phyloP scores from a whole-genome alignment of 2,329 filamentous ascomycete species.

The Apiospora rasikravindrae region DNA sequence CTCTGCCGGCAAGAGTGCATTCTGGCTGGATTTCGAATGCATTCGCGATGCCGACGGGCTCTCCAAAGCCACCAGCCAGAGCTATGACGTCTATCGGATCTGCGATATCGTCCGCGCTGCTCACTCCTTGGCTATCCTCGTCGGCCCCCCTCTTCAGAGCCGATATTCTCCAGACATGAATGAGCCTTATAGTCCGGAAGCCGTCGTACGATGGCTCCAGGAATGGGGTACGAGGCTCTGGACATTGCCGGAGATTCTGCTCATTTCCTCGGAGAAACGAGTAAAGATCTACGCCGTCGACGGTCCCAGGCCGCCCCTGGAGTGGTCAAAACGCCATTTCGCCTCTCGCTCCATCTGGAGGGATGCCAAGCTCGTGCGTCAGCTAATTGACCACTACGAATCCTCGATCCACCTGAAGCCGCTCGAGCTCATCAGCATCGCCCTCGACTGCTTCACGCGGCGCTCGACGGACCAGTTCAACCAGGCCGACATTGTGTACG shows the following conservation, averaged over 20 bases:
- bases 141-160: constrained; percentile 39
- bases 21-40: constrained; percentile 50
- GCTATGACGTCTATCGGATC: constrained; percentile 46
- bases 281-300: background rate
- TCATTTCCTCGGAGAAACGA: background rate
- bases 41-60: constrained; percentile 41
- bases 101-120: constrained; percentile 51
- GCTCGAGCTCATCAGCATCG: constrained; percentile 45
- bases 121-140: constrained; percentile 46
- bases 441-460: constrained; percentile 42
- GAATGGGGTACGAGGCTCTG: constrained; percentile 42
- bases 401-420: constrained; percentile 45
- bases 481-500: constrained; percentile 42
- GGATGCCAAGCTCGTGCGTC: constrained; percentile 43
- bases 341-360: constrained; percentile 43
- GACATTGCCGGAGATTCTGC: constrained; percentile 47
- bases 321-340: constrained; percentile 45
- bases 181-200: constrained; percentile 39
- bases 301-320: background rate
- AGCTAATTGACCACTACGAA: constrained; percentile 53
- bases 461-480: constrained; percentile 32
- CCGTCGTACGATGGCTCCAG: constrained; percentile 41
- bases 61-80: constrained; percentile 34
- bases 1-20: constrained; percentile 43
- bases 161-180: constrained; percentile 21